Evolutionary conservation across 2,329 filamentous ascomycete species (phyloP).

Genomic region (Lecanicillium sp.): DNA sequence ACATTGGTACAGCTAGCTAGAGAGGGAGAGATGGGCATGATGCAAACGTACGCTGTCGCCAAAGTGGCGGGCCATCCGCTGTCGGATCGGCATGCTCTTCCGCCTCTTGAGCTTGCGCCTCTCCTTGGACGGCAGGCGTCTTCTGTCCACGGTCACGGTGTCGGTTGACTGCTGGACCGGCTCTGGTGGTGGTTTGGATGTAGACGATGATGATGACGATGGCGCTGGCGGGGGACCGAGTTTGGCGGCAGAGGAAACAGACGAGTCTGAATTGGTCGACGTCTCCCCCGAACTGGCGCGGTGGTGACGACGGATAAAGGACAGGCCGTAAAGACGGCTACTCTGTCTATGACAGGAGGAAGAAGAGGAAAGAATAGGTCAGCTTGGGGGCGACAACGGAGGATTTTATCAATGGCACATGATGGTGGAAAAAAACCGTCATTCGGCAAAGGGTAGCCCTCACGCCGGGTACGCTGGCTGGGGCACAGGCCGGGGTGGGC

Average conservation of each 20-base stretch:
- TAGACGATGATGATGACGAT: too few relatives aligned
- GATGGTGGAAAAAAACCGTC: too few relatives aligned
- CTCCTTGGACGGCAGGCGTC: conserved; percentile 2
- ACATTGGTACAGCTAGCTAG: too few relatives aligned
- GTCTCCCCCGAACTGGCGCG: neutral
- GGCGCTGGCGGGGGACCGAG: neutral
- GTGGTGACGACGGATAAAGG: conserved; percentile 1
- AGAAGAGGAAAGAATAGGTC: neutral
- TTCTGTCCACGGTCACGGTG: conserved; percentile 3
- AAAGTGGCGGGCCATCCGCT: conserved; percentile 37
- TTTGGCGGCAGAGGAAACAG: neutral
- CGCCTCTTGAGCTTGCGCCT: conserved; percentile 12
- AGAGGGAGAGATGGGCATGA: conserved; percentile 12
- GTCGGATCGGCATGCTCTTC: conserved; percentile 28
- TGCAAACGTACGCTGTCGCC: conserved; percentile 18
- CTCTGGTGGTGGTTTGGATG: too few relatives aligned
- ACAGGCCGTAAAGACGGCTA: neutral
- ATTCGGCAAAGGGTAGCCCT: too few relatives aligned
- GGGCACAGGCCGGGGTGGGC: too few relatives aligned
- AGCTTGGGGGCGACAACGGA: too few relatives aligned
- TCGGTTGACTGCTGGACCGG: conserved; percentile 1
- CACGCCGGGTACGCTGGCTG: too few relatives aligned
- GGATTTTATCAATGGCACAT: too few relatives aligned
- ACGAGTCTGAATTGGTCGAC: neutral
- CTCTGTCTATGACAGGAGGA: neutral